Conservation (phyloP, 139 green algal species). For the Trebouxia sp. region DNA sequence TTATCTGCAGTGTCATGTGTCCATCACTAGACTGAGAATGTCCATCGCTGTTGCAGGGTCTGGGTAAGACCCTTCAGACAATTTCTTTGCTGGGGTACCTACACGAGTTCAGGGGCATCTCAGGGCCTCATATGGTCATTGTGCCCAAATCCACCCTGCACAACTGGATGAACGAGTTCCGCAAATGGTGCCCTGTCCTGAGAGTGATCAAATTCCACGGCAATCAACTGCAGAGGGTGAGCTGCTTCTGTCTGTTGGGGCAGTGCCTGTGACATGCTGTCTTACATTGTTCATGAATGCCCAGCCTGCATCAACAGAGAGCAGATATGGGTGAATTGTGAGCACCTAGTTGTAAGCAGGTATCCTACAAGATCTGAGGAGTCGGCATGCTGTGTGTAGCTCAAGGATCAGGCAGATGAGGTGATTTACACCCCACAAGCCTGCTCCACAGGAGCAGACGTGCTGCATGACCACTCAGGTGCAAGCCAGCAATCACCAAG, state of each 20-base stretch:
- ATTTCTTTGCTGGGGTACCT: constrained; percentile 97
- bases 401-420: too few relatives aligned
- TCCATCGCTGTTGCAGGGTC: constrained; percentile 76
- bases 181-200: constrained; percentile 90
- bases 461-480: too few relatives aligned
- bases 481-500: too few relatives aligned
- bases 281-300: not conserved
- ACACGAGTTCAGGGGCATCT: constrained; percentile 94
- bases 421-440: too few relatives aligned
- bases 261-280: too few relatives aligned
- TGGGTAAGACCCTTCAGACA: constrained; percentile 99
- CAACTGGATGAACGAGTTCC: constrained; percentile 99
- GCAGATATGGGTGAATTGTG: too few relatives aligned
- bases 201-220: constrained; percentile 94
- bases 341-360: too few relatives aligned
- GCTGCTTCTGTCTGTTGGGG: not conserved
- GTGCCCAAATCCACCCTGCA: constrained; percentile 97
- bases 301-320: too few relatives aligned
- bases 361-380: too few relatives aligned
- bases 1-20: not conserved
- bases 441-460: too few relatives aligned
- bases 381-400: too few relatives aligned
- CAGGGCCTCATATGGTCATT: constrained; percentile 96
- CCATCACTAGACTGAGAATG: constrained; percentile 3
- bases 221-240: constrained; percentile 86